These are phyloP conservation scores for Tephrocybe rancida DNA, from an alignment of 768 basidiomycete species.

Conservation along the genomic window DNA sequence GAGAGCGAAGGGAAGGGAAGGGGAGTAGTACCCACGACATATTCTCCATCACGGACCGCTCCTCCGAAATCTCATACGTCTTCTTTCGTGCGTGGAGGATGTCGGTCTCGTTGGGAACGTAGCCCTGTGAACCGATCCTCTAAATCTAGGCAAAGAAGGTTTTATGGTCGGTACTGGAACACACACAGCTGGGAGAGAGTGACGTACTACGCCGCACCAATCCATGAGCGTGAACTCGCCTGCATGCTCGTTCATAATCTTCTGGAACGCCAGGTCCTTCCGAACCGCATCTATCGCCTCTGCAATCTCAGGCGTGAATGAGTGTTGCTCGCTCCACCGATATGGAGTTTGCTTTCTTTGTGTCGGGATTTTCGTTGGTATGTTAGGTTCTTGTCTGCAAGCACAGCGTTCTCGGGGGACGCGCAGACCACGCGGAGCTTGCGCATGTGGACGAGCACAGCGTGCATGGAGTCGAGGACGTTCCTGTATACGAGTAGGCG, in stretches of 20 bases:
- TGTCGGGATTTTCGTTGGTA: too few species aligned
- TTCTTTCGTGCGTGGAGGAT: background rate
- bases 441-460: constrained; percentile 74
- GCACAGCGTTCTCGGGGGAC: constrained; percentile 55
- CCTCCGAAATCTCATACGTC: background rate
- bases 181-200: background rate
- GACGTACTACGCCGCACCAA: constrained; percentile 82
- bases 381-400: constrained; percentile 63
- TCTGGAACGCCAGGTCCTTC: constrained; percentile 65
- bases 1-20: background rate
- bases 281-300: constrained; percentile 68
- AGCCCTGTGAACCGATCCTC: background rate
- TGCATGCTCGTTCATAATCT: constrained; percentile 54
- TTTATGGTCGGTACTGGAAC: too few species aligned
- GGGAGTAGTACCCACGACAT: background rate
- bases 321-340: too few species aligned
- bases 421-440: constrained; percentile 75
- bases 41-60: background rate
- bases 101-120: background rate
- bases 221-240: constrained; percentile 97
- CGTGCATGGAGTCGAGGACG: constrained; percentile 81
- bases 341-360: too few species aligned
- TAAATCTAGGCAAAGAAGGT: background rate
- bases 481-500: constrained; percentile 74
- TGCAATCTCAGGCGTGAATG: constrained; percentile 67